A percentile compares a stretch with the other conserved stretches of the same genome.
Evolutionary conservation across 768 basidiomycete genomes (phyloP).

Genomic region (Pulveroboletus ravenelii): DNA sequence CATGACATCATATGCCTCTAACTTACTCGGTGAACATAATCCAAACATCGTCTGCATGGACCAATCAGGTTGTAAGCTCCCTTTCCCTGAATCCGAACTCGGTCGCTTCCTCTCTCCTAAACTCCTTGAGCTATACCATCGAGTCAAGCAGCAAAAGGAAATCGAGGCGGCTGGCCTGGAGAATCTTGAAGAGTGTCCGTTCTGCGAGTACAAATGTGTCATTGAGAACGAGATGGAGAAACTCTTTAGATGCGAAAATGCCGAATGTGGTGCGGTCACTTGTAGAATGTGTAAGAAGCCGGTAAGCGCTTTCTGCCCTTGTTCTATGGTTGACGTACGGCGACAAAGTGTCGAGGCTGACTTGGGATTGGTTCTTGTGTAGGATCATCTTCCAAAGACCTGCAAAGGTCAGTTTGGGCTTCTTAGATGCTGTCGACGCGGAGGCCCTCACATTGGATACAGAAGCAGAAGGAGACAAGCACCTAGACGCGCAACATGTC

Average conservation of each 20-base stretch:
- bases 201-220: constrained; percentile 83
- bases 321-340: not conserved
- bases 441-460: not conserved
- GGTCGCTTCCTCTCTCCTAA: constrained; percentile 61
- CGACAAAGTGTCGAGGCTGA: not conserved
- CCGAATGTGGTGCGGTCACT: constrained; percentile 69
- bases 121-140: constrained; percentile 64
- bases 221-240: constrained; percentile 66
- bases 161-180: constrained; percentile 75
- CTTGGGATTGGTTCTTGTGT: not conserved
- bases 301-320: constrained; percentile 35
- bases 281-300: constrained; percentile 76
- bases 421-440: not conserved
- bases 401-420: constrained; percentile 54
- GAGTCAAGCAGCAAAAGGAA: constrained; percentile 73
- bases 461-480: constrained; percentile 76
- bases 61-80: constrained; percentile 61
- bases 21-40: constrained; percentile 59
- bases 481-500: constrained; percentile 67
- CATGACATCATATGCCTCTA: constrained; percentile 63
- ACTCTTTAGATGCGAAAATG: constrained; percentile 51
- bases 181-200: constrained; percentile 84
- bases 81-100: constrained; percentile 68
- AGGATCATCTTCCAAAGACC: constrained; percentile 80
- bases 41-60: constrained; percentile 77